Evolutionary conservation across 1,284 basidiomycete genomes (phyloP), one percentile per base, ranked within the genome.

Genomic region (Ceratobasidium sp.): DNA sequence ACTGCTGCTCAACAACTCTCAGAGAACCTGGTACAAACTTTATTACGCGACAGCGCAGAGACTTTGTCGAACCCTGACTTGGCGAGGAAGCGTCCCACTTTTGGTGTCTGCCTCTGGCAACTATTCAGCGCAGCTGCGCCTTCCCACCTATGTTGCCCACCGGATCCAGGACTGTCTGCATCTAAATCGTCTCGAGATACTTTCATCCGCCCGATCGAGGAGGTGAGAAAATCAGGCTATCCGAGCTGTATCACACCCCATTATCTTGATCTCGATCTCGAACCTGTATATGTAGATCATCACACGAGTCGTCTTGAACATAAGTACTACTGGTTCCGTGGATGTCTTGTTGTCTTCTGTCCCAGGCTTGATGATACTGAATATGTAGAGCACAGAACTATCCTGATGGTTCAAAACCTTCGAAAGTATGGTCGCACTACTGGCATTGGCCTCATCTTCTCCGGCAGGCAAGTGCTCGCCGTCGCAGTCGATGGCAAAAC

Each of bases 371-470:
- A 75, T 23, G 28, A 56, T 4, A 44, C 23, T 13, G 26, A n/a
- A 6, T 39, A 51, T 33, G 6, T 75, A 10, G 33, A 40, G 61
- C 28, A 66, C 28, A 49, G 66, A 20, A 49, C 63, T 3, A 23
- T n/a, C 18, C 9, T 33, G 9, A 75, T 75, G 61, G 49, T 53
- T 7, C 4, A 51, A 10, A 23, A 66, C 1, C n/a, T 75, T 7
- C 44, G 49, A 18, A 66, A 66, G 18, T 26, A 55, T 28, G 61
- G 49, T 28, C 72, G 60, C 2, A 51, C 33, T 4, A 51, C 13
- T 18, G 72, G 61, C 10, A 28, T 66, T 20, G 72, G 72, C n/a
- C n/a, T 66, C 26, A 51, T 75, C 33, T n/a, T 75, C 13, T 75
- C 72, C 3, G 51, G 72, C 23, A 39, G 60, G 20, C 61, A 75